Base-by-base conservation (phyloP, 768 basidiomycete species). In the Fibroporia radiculosa region DNA sequence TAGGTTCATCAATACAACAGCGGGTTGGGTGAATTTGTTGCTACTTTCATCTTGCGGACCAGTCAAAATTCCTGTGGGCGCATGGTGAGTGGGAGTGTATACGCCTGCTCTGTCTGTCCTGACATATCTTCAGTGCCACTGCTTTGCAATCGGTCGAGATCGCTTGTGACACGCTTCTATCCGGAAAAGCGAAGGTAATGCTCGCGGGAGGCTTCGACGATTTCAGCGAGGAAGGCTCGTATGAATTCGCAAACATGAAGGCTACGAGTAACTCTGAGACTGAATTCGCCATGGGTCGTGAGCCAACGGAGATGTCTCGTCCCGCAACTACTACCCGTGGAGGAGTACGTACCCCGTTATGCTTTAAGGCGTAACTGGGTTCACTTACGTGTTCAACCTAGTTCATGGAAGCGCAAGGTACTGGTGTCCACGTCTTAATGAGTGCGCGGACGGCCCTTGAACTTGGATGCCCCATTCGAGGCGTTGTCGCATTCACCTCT, bases 191-290 rank as follows among this genome's bases (percentile, higher is more conserved):
- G 26, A 98, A 98, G 69, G 83, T 99, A 60, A 99, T 99, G 96
- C 83, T 99, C 49, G 88, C 95, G 27, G 96, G 96, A 62, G 96
- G 96, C 47, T 97, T 93, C 69, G 96, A 99, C 59, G 96, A 99
- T 62, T 78, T 98, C 62, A 88, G 85, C 52, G 96, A 99, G 65
- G 96, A 99, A 67, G 96, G 95, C 14, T 97, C 95, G 6, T 97
- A 83, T 64, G 95, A 99, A 65, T 99, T 99, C 66, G 96, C 93
- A 40, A 97, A 98, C 72, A 99, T 99, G 96, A 96, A 97, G 67
- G 96, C 96, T 1, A 99, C 96, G 4, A 91, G 87, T 67, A 97
- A 95, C 59, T 84, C 93, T 1, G 90, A 93, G 65, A 90, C 90
- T 24, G 96, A 99, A 64, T 89, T 97, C 59, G 95, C 93, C 3